A percentile compares a stretch with the other conserved stretches of the same genome.
Conservation (phyloP, 345 rosid species). For the Carallia pectinifolia region DNA sequence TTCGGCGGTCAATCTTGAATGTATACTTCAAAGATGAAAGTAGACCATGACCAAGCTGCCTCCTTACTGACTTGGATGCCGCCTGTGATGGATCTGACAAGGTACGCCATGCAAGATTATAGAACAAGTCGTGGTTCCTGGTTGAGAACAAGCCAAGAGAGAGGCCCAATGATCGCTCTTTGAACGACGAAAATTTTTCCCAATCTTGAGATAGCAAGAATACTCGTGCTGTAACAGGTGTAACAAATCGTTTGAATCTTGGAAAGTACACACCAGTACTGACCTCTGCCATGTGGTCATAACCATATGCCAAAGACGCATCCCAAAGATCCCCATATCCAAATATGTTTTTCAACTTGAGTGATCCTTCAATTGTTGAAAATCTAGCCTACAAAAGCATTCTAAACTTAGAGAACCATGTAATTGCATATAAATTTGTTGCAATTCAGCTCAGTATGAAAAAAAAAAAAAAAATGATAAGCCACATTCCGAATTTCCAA, state of each 20-base stretch:
- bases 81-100: constrained; percentile 72
- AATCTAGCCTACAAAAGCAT: constrained; percentile 66
- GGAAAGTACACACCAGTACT: constrained; percentile 79
- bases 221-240: constrained; percentile 67
- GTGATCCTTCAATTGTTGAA: constrained; percentile 74
- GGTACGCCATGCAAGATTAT: constrained; percentile 72
- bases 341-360: constrained; percentile 76
- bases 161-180: constrained; percentile 76
- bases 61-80: constrained; percentile 66
- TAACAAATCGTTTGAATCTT: constrained; percentile 53
- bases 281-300: constrained; percentile 73
- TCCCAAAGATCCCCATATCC: constrained; percentile 98
- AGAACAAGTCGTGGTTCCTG: constrained; percentile 66
- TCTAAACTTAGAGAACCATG: constrained; percentile 13
- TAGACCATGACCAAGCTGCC: constrained; percentile 84
- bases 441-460: background rate
- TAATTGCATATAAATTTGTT: background rate
- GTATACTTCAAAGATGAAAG: constrained; percentile 79
- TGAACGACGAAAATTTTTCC: constrained; percentile 77
- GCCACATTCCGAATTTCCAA: background rate
- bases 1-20: constrained; percentile 69
- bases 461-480: background rate
- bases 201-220: constrained; percentile 82
- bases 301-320: constrained; percentile 72
- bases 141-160: constrained; percentile 76